Evolutionary conservation across 352 stramenopile genomes (phyloP), one percentile per base, ranked within the genome.

Genomic region (Phytophthora podocarpi): DNA sequence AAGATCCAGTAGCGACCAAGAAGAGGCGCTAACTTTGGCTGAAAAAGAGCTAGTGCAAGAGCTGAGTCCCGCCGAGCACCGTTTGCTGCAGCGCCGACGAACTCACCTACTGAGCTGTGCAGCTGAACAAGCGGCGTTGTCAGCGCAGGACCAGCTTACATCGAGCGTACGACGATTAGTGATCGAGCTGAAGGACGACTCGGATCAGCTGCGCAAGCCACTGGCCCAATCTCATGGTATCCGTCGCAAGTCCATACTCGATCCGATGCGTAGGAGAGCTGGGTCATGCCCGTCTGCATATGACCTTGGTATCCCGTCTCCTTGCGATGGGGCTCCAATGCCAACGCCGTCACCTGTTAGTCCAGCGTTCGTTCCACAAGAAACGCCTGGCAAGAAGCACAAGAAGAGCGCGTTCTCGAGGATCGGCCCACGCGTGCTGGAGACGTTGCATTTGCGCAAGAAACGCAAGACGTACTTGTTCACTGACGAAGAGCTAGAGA

Each of bases 401-500:
- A 89, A 88, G 65, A 83, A 87, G 57, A 80, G 67, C 28, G 67
- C 82, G 16, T 71, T 93, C 23, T 72, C 70, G 27, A 76, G 85
- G 11, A 58, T 94, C 5, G 81, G 78, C 3, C 82, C 85, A 9
- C 75, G 77, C 8, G 59, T 93, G 11, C 49, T 91, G 28, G 72
- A 87, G 57, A 80, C 65, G 1, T 63, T 88, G 15, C 70, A 76
- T 20, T 82, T 94, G 32, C 80, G 85, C 4, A 78, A 80, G 46
- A 91, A 91, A 45, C 80, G 78, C 27, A 89, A 82, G 48, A 85
- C 77, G 24, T 91, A 91, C 31, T 54, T 90, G 50, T 91, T 86
- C 51, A 94, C 85, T 10, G 85, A 94, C 37, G 80, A 88, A 56
- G 82, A 94, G 52, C 72, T 94, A 15, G 83, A 90, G 59, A 82